A percentile compares a stretch with the other conserved stretches of the same genome.
phyloP scores from a whole-genome alignment of 495 filamentous ascomycete species.

The Pseudomonodictys pantanalensis region DNA sequence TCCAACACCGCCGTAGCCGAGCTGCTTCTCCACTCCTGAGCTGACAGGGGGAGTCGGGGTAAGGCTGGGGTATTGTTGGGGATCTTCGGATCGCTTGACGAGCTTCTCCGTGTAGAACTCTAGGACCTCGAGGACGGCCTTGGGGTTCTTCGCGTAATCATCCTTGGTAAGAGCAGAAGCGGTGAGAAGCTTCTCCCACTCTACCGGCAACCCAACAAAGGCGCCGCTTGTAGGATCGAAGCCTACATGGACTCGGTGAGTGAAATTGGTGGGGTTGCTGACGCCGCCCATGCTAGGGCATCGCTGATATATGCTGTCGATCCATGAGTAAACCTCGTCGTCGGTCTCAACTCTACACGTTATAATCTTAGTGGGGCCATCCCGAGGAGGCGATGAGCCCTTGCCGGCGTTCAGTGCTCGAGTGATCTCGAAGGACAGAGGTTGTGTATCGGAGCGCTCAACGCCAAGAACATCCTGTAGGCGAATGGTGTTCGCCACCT shows the following conservation, averaged over 20 bases:
- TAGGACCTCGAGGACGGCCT: slow-evolving; percentile 94
- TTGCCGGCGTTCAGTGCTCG: slow-evolving; percentile 60
- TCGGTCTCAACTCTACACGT: slow-evolving; percentile 89
- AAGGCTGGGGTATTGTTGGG: slow-evolving; percentile 68
- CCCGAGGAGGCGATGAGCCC: slow-evolving; percentile 58
- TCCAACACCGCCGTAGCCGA: slow-evolving; percentile 58
- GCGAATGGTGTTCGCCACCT: slow-evolving; percentile 72
- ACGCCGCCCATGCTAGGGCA: slow-evolving; percentile 97
- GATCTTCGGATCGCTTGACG: slow-evolving; percentile 79
- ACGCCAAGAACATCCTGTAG: slow-evolving; percentile 84
- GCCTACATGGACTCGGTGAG: slow-evolving; percentile 92
- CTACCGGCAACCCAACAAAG: slow-evolving; percentile 86
- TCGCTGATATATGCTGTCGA: slow-evolving; percentile 92
- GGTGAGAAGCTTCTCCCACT: slow-evolving; percentile 94
- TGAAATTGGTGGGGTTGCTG: slow-evolving; percentile 96
- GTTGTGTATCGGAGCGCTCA: slow-evolving; percentile 77
- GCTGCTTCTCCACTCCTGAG: slow-evolving; percentile 61
- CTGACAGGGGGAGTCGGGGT: slow-evolving; percentile 62
- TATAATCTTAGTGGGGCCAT: slow-evolving; percentile 73
- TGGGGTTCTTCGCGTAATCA: slow-evolving; percentile 96
- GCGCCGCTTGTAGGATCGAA: slow-evolving; percentile 92
- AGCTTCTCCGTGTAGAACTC: slow-evolving; percentile 94
- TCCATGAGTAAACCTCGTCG: slow-evolving; percentile 97
- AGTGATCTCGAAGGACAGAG: slow-evolving; percentile 88
- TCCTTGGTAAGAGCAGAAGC: slow-evolving; percentile 96